Conservation (phyloP, 2,329 filamentous ascomycete genomes). For the Pseudocercospora musae region DNA sequence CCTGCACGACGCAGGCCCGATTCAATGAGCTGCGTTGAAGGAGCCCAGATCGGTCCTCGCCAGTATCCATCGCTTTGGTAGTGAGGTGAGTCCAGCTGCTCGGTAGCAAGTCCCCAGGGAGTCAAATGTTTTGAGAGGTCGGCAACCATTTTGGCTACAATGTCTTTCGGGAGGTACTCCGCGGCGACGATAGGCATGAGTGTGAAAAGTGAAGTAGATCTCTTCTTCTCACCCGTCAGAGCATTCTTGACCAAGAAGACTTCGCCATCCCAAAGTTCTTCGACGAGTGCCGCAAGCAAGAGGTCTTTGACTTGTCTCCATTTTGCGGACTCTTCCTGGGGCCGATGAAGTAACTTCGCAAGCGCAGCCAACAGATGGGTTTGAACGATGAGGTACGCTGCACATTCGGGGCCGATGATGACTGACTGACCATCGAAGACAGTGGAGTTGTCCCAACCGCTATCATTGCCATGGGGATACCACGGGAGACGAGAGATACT, state of each 20-base stretch:
- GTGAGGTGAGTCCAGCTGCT: not conserved
- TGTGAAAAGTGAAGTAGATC: not conserved
- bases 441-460: not conserved
- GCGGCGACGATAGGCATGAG: not conserved
- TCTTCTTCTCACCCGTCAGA: not conserved
- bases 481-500: not conserved
- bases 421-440: not conserved
- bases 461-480: not conserved
- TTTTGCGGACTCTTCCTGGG: not conserved
- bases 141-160: not conserved
- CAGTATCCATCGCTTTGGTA: not conserved
- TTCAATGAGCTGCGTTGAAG: not conserved
- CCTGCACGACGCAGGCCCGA: not conserved
- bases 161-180: not conserved
- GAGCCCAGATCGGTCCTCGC: not conserved
- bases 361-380: not conserved
- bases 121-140: not conserved
- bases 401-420: not conserved
- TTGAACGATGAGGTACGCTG: not conserved
- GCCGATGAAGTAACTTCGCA: not conserved
- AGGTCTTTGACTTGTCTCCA: not conserved
- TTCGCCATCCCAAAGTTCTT: not conserved
- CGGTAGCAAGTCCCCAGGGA: not conserved
- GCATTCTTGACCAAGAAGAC: not conserved
- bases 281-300: not conserved